Evolutionary conservation across 306 rosid species (phyloP), one percentile per base, ranked within the genome.

Genomic region (Prunus mume): DNA sequence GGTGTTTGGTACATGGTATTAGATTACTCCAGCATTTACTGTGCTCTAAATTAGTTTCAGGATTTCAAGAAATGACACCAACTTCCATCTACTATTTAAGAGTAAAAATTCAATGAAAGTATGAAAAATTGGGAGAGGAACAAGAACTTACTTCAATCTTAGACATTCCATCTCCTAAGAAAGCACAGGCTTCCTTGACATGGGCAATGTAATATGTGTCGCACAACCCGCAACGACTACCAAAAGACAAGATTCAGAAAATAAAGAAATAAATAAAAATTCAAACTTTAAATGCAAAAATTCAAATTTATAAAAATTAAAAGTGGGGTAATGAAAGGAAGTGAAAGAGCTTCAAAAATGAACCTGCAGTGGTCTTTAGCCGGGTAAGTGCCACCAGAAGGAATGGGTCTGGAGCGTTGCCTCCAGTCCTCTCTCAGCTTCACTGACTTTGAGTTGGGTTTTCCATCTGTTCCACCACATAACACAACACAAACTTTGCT

Each of bases 341-440:
- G 27, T 41, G 74, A 41, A 13, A 25, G 67, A 77, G 60, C 57
- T 0, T 1, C 0, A 28, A 19, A 20, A 20, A 6, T 2, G 22
- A 66, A 94, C 98, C 98, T 94, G 96, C 98, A 95, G 50, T 92
- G 93, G 74, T 95, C 97, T 82, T 92, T 95, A 19, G 98, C 98
- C 1, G 98, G 98, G 78, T 95, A 90, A 55, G 91, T 92, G 41
- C 96, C 96, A 79, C 97, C 98, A 14, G 93, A 93, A 64, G 96
- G 93, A 30, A 95, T 90, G 56, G 98, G 93, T 68, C 79, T 90
- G 73, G 98, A 92, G 76, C 85, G 90, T 54, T 83, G 86, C 87
- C 98, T 86, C 98, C 98, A 92, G 57, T 94, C 96, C 4, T 88
- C 90, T 79, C 90, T 90, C 73, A 89, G 79, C 79, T 82, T 84